Percentiles rank a stretch among this genome's conserved stretches.
These are phyloP conservation scores for Flaveria sonorensis DNA, from an alignment of 129 eudicot species.

Conservation along the genomic window DNA sequence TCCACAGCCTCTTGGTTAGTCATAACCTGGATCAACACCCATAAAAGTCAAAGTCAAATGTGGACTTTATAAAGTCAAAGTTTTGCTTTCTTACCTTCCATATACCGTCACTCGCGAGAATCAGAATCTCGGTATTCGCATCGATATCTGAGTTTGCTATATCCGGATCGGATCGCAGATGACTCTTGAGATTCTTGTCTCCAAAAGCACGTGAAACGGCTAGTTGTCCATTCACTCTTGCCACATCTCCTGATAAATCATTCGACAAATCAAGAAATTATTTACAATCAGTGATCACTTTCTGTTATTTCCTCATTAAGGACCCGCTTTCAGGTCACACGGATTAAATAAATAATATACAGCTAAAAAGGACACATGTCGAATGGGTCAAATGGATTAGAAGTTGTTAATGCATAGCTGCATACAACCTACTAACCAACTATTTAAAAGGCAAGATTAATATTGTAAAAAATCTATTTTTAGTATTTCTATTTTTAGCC, in stretches of 20 bases:
- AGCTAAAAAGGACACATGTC: background rate
- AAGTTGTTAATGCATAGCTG: background rate
- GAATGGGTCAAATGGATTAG: background rate
- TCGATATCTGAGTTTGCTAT: conserved; percentile 51
- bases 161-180: conserved; percentile 76
- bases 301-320: too few species aligned
- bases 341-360: background rate
- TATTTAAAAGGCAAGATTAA: background rate
- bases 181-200: conserved; percentile 75
- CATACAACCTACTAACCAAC: background rate
- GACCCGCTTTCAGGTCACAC: too few species aligned
- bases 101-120: conserved; percentile 79
- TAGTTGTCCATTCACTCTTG: conserved; percentile 80
- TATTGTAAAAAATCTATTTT: background rate
- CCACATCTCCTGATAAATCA: conserved; percentile 68
- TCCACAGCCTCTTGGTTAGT: conserved; percentile 84
- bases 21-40: conserved; percentile 59
- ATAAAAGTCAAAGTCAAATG: conserved; percentile 4
- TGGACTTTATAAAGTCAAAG: conserved; percentile 15
- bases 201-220: conserved; percentile 96
- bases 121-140: conserved; percentile 61
- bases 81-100: conserved; percentile 64
- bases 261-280: background rate
- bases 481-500: background rate
- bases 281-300: background rate